Conservation (phyloP, 176 grass and related monocot genomes). For the Avena sativa region DNA sequence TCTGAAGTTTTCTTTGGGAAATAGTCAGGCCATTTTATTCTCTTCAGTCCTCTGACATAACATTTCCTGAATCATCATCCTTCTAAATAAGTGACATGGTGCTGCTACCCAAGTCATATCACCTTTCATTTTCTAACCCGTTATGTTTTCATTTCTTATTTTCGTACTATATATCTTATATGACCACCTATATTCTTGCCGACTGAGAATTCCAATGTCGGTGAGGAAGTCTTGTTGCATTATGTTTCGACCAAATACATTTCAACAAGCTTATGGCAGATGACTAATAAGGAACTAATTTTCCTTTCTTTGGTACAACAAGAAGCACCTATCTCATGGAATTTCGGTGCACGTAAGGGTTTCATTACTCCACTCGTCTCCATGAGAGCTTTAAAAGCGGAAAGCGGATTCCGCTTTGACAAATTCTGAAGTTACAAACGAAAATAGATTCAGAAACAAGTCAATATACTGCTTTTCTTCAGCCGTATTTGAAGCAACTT, state of each 20-base stretch:
- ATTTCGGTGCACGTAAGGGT: conserved; percentile 15
- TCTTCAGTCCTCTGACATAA: neutral
- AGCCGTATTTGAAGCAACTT: conserved; percentile 47
- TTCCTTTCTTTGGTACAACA: neutral
- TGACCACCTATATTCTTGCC: neutral
- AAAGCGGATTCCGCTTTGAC: conserved; percentile 52
- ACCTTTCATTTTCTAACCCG: neutral
- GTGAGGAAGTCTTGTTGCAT: neutral
- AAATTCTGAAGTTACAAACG: conserved; percentile 51
- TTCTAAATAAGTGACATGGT: neutral
- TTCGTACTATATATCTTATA: conserved; percentile 10
- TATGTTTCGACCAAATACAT: conserved; percentile 14
- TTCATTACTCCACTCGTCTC: conserved; percentile 13
- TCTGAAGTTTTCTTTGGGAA: neutral
- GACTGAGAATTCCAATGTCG: neutral
- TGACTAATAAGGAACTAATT: neutral
- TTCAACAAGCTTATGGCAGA: neutral
- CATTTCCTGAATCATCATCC: conserved; percentile 29
- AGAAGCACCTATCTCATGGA: neutral
- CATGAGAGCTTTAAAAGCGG: conserved; percentile 43
- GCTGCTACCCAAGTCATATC: conserved; percentile 30
- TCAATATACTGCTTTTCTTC: conserved; percentile 42
- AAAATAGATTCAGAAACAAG: conserved; percentile 52
- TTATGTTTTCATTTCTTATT: neutral
- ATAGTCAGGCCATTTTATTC: neutral